Conservation (phyloP, 116 monocot species). For the Phalaenopsis hybrid region DNA sequence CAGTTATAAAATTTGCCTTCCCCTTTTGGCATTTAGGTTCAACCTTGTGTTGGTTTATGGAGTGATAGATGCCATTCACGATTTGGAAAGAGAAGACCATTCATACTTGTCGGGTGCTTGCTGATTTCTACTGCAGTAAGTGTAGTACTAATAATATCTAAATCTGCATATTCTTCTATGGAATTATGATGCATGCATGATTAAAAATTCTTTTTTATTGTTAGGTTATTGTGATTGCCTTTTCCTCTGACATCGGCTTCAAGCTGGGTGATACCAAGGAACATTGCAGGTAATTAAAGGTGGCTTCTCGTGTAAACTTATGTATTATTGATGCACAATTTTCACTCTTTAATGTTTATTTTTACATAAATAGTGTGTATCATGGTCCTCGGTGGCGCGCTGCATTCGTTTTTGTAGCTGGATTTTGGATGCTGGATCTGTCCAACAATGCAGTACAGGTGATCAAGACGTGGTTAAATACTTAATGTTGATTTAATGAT, state of each 20-base stretch:
- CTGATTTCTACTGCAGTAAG: slow-evolving; percentile 53
- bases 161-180: not conserved
- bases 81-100: slow-evolving; percentile 55
- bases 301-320: no score
- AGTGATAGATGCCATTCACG: slow-evolving; percentile 43
- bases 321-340: not conserved
- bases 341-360: not conserved
- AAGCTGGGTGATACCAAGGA: slow-evolving; percentile 55
- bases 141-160: not conserved
- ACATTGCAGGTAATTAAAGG: slow-evolving; percentile 34
- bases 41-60: slow-evolving; percentile 57
- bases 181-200: not conserved
- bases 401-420: slow-evolving; percentile 41
- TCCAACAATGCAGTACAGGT: slow-evolving; percentile 68
- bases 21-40: slow-evolving; percentile 26
- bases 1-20: not conserved
- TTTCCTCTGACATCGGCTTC: slow-evolving; percentile 58
- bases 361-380: slow-evolving; percentile 30
- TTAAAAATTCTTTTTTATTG: not conserved
- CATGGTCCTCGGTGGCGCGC: slow-evolving; percentile 52
- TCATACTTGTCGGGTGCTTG: slow-evolving; percentile 45
- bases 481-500: not conserved
- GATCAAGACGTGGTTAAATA: not conserved
- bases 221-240: slow-evolving; percentile 50
- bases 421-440: slow-evolving; percentile 70